Base-by-base conservation (phyloP, 306 rosid species). In the Delonix regia region DNA sequence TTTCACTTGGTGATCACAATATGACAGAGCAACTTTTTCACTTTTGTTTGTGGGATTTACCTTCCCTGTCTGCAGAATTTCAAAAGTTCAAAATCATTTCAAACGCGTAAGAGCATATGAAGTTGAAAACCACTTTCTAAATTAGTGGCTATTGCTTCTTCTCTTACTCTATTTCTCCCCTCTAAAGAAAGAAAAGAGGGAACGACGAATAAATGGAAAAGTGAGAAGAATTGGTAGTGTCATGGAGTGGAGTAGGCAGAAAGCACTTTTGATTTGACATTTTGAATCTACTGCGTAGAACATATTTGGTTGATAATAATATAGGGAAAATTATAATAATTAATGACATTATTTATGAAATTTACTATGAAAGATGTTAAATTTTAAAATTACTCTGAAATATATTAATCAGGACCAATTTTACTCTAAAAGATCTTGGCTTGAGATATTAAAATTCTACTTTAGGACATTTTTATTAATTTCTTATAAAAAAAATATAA, bases 11-110 rank as follows among this genome's bases (percentile, higher is more conserved):
- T 38, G 44, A 24, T 53, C 65, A 71, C 41, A 77, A 67, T 63
- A 42, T 36, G 77, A 21, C 39, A 59, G 57, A 63, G 28, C 66
- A 75, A 79, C 49, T 69, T 75, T 83, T 28, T 30, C 25, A 39
- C 56, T 51, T 51, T 49, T 51, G 0, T 5, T 18, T 30, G 79
- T 80, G 84, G 87, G 84, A 76, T 76, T 84, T 80, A 48, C 53
- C 13, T 38, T 45, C 61, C 9, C 57, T 64, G 13, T 22, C 74
- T 57, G 22, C 61, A 44, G 38, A 62, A 39, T 75, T 79, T 73
- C 21, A 62, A 83, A 70, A 69, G 81, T 55, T 74, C 27, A 47
- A 21, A 55, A 57, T 57, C 19, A 57, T 66, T 73, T 78, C 86
- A 44, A 70, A 73, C 82, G 33, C 74, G 21, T 55, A 77, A 38